Base-by-base conservation (phyloP, 371 early-diverging fungal species). In the Apophysomyces trapeziformis region DNA sequence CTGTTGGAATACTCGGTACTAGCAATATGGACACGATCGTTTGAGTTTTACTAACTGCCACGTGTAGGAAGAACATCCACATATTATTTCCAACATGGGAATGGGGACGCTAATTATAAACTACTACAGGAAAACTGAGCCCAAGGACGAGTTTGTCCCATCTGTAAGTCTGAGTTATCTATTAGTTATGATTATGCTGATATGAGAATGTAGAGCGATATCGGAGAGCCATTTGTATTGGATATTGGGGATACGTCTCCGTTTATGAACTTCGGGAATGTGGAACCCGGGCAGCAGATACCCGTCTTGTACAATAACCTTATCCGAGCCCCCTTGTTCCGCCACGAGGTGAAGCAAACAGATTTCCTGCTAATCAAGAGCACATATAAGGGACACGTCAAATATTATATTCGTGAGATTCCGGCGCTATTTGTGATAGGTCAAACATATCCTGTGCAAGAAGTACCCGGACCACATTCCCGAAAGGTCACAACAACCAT, bases 41-140 rank as follows among this genome's bases (percentile, higher is more conserved):
- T 41, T 5, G 12, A 8, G 14, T 35, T 18, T 54, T 21, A 11
- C 21, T 13, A 13, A 67, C 11, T 57, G 26, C 21, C 7, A 16
- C n/a, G 5, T 56, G 36, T 67, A 89, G 87, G 99, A 99, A 77
- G 99, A 99, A 76, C 92, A 96, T 72, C 99, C 99, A n/a, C 93
- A 95, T 4, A 89, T 99, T 38, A 74, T 99, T 57, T 89, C 91
- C 38, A 99, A 98, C 68, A 82, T 90, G 18, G 99, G 99, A 36
- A 99, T 99, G 99, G 99, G 95, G 43, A 94, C 93, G 56, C 76
- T 99, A 58, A 78, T 99, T 12, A 92, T 95, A 70, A 99, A 97
- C 70, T 99, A 97, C 77, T 99, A 99, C 69, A 88, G 99, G 43
- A 99, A 98, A 76, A 89, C 82, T 16, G 90, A 93, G n/a, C 89